Evolutionary conservation across 768 basidiomycete species (phyloP).

Genomic region (Collybiopsis luxurians): DNA sequence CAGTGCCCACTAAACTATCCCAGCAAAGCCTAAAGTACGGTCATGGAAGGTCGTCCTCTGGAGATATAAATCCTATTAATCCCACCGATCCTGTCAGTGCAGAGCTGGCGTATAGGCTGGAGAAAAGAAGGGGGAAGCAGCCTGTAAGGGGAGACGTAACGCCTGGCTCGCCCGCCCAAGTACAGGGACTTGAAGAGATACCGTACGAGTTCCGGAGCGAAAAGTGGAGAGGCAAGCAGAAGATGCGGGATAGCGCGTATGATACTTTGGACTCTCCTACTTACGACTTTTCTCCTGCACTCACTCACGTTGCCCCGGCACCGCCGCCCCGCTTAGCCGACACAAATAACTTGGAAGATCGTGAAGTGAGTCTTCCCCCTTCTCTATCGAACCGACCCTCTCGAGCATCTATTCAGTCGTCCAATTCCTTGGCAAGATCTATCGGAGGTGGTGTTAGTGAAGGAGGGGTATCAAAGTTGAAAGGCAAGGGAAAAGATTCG

Average conservation of each 20-base stretch:
- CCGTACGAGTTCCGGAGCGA: background rate
- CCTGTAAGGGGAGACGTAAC: background rate
- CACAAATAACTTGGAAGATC: background rate
- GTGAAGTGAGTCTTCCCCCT: constrained; percentile 1
- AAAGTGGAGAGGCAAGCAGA: constrained; percentile 8
- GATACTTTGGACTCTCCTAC: background rate
- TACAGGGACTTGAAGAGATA: background rate
- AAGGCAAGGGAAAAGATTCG: constrained; percentile 1
- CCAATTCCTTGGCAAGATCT: constrained; percentile 1
- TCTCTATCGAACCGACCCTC: constrained; percentile 7
- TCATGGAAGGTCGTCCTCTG: background rate
- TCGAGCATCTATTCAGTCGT: background rate
- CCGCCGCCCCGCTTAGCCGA: background rate
- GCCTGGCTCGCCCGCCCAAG: background rate
- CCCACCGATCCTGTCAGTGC: background rate
- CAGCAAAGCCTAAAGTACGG: background rate
- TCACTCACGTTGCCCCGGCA: background rate
- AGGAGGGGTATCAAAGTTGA: constrained; percentile 5
- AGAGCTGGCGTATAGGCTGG: background rate
- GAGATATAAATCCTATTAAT: background rate
- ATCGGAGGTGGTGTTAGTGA: background rate
- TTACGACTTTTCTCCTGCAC: background rate
- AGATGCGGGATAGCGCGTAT: background rate
- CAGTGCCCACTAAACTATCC: background rate
- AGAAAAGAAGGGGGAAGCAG: constrained; percentile 1